Percentiles rank a stretch among this genome's conserved stretches.
These are phyloP conservation scores for Dendrocalamus sinicus DNA, from an alignment of 176 grass and related monocot species.

Conservation along the genomic window DNA sequence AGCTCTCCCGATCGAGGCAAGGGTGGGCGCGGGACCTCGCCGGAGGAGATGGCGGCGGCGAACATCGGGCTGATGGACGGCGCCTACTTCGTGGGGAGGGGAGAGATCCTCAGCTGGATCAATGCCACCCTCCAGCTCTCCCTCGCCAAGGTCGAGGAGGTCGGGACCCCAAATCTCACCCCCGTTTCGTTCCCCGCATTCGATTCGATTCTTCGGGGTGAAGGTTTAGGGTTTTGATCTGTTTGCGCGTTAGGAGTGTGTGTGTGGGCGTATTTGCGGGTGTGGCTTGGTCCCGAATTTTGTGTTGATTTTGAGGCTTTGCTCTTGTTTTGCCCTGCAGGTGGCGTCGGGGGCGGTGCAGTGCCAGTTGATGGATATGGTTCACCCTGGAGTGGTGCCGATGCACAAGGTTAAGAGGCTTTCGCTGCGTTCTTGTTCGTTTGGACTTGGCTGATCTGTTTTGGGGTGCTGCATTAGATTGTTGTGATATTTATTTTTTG, in stretches of 20 bases:
- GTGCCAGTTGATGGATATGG: constrained; percentile 91
- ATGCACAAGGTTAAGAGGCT: constrained; percentile 78
- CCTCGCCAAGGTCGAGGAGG: constrained; percentile 91
- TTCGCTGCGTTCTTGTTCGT: neutral
- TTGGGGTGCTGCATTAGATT: neutral
- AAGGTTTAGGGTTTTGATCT: neutral
- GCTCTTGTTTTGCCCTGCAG: constrained; percentile 42
- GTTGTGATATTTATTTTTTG: neutral
- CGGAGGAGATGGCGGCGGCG: constrained; percentile 51
- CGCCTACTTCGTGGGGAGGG: constrained; percentile 92
- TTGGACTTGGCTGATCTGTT: constrained; percentile 2
- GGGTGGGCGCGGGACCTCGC: neutral
- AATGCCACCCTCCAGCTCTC: constrained; percentile 84
- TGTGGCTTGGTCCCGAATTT: constrained; percentile 10
- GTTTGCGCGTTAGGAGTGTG: neutral
- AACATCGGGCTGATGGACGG: constrained; percentile 92
- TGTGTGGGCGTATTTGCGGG: neutral
- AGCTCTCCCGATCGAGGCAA: constrained; percentile 18
- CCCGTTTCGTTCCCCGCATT: neutral
- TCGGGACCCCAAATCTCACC: constrained; percentile 12
- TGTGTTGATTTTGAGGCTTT: neutral
- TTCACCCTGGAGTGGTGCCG: constrained; percentile 83
- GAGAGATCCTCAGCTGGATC: constrained; percentile 91
- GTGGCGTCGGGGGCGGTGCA: constrained; percentile 89
- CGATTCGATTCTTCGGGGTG: neutral